Evolutionary conservation across 495 filamentous ascomycete genomes (phyloP).

Genomic region (Ascodesmis nigricans): DNA sequence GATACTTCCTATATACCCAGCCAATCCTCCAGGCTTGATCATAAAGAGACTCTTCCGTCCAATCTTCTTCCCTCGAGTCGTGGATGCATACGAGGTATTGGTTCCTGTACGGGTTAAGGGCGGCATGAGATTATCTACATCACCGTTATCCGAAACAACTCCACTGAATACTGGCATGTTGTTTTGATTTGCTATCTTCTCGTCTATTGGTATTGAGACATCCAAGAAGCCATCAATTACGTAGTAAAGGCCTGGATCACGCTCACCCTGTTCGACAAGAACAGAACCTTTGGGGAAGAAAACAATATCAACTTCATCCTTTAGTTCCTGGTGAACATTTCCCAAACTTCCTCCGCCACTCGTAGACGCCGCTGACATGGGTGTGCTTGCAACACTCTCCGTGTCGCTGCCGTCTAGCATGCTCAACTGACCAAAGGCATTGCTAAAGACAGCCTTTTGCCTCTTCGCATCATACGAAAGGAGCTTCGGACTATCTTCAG

Average conservation of each 20-base stretch:
- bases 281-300: constrained; percentile 89
- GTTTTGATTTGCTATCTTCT: constrained; percentile 20
- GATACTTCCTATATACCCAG: constrained; percentile 80
- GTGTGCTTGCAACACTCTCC: constrained; percentile 52
- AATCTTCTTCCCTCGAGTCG: constrained; percentile 29
- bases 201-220: constrained; percentile 50
- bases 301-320: constrained; percentile 89
- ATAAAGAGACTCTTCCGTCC: constrained; percentile 57
- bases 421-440: constrained; percentile 90
- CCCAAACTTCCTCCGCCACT: constrained; percentile 34
- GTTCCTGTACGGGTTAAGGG: constrained; percentile 30
- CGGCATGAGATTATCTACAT: constrained; percentile 27
- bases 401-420: constrained; percentile 71
- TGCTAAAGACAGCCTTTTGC: constrained; percentile 65
- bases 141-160: constrained; percentile 22
- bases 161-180: too few species aligned
- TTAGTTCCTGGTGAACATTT: constrained; percentile 46
- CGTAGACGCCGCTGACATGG: constrained; percentile 33
- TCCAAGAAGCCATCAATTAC: constrained; percentile 95
- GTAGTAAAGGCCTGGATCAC: constrained; percentile 90
- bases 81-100: constrained; percentile 24
- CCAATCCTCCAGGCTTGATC: constrained; percentile 86
- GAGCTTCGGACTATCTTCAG: constrained; percentile 62
- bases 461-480: constrained; percentile 66
- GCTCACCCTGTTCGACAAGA: constrained; percentile 89